Evolutionary conservation across 2,329 filamentous ascomycete species (phyloP).

Genomic region (Nemania sp.): DNA sequence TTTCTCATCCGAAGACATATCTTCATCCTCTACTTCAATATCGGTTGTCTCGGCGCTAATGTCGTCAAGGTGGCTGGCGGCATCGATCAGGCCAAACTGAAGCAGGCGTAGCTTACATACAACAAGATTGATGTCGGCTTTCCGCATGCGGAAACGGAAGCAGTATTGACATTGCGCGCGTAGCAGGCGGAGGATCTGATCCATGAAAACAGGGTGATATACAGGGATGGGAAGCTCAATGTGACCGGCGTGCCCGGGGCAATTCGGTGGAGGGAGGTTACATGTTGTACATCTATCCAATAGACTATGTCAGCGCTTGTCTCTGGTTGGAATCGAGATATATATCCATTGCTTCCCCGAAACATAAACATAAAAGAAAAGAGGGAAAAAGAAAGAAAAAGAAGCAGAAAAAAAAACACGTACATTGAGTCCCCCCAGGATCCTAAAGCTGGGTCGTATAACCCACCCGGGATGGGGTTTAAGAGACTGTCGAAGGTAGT

Average conservation of each 20-base stretch:
- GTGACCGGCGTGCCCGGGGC: constrained; percentile 93
- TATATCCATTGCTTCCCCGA: constrained; percentile 3
- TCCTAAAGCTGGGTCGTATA: constrained; percentile 92
- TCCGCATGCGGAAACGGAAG: constrained; percentile 83
- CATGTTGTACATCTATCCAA: constrained; percentile 85
- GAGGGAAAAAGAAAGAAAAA: too few relatives aligned
- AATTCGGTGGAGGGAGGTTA: constrained; percentile 82
- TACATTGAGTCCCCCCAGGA: constrained; percentile 89
- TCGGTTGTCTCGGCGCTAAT: constrained; percentile 52
- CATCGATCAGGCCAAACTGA: constrained; percentile 80
- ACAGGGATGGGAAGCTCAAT: constrained; percentile 94
- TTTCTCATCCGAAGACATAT: constrained; percentile 69
- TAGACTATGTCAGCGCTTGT: constrained; percentile 17
- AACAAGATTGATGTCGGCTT: constrained; percentile 80
- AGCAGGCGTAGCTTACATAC: constrained; percentile 87
- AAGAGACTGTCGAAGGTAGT: constrained; percentile 93
- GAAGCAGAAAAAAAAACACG: too few relatives aligned
- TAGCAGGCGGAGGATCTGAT: constrained; percentile 86
- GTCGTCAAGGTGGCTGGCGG: constrained; percentile 60
- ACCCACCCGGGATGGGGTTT: constrained; percentile 88
- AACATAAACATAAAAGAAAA: too few relatives aligned
- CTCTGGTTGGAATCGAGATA: neutral
- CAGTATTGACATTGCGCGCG: constrained; percentile 93
- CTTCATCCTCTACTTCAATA: constrained; percentile 61
- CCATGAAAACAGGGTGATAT: constrained; percentile 97